Base-by-base conservation (phyloP, 1,139 yeast species). In the Blastobotrys elegans region DNA sequence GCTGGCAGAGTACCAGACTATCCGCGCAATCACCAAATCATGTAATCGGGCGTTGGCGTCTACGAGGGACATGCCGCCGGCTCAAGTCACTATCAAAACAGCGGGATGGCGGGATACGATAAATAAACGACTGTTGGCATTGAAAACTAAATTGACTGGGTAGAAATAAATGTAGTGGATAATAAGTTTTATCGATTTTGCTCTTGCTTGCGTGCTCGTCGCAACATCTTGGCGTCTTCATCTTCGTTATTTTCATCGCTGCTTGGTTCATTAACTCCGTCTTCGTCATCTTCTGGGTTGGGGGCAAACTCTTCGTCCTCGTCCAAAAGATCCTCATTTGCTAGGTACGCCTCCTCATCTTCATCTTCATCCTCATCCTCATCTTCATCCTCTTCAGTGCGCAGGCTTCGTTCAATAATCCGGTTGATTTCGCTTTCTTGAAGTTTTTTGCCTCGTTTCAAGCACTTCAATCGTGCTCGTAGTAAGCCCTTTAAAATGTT, bases 401-500 rank as follows among this genome's bases (percentile, higher is more conserved):
- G 36, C 52, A 21, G 17, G 50, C 48, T 27, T 55, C 46, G 21
- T 56, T 7, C 50, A 51, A 4, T 3, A 14, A 41, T 54, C 27
- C 47, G 56, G 22, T 45, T 55, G 18, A 50, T 51, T 63, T 4
- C 55, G 63, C 6, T 56, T 62, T 13, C 46, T 65, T 6, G 18
- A 3, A 21, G 13, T 21, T 16, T 17, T 11, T 14, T 35, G n/a
- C 61, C 68, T 3, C 50, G 62, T 27, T 55, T 67, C 20, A 51
- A 53, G 54, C 56, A 58, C 59, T 53, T 55, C 56, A 72, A 56
- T 63, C 90, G 90, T 59, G 84, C 84, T 55, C 90, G 75, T 50
- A 89, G 74, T 16, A 89, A 74, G 46, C 80, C 71, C 57, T 97
- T 74, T 4, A 89, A 67, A 29, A 81, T 77, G 34, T 77, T 75